Percentiles rank a stretch among this genome's conserved stretches.
phyloP scores from a whole-genome alignment of 2,329 filamentous ascomycete genomes.

The Penicillium sp. region DNA sequence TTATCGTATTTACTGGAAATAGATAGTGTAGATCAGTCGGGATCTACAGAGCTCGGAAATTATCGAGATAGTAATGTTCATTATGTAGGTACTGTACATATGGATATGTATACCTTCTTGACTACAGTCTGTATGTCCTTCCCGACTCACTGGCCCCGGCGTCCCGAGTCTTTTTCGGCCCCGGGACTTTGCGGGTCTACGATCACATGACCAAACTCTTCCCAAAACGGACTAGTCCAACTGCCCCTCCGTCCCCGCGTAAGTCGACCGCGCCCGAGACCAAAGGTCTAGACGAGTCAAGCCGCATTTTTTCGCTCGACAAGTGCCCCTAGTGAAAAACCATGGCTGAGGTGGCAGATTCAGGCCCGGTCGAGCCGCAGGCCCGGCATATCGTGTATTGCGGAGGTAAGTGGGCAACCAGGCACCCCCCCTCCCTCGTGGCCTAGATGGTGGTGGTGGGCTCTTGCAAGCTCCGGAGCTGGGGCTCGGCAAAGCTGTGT shows the following conservation, averaged over 20 bases:
- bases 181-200: neutral
- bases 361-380: conserved; percentile 48
- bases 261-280: neutral
- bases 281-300: conserved; percentile 1
- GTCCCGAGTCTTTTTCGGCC: conserved; percentile 9
- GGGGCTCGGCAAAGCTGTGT: neutral
- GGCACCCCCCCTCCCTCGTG: neutral
- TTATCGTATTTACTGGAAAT: neutral
- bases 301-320: conserved; percentile 2
- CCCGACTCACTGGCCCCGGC: neutral
- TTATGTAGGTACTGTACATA: neutral
- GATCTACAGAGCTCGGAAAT: neutral
- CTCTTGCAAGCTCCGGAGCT: conserved; percentile 1
- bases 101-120: neutral
- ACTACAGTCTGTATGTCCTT: neutral
- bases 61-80: neutral
- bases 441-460: conserved; percentile 11
- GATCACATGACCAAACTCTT: conserved; percentile 9
- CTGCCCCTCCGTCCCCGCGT: conserved; percentile 23
- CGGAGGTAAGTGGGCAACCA: conserved; percentile 55
- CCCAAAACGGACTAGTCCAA: conserved; percentile 17
- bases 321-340: conserved; percentile 12
- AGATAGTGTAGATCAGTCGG: neutral
- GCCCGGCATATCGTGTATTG: conserved; percentile 67
- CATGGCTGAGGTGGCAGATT: conserved; percentile 46